Evolutionary conservation across 202 grass and related monocot genomes (phyloP), one percentile per base, ranked within the genome.

Genomic region (Elaeis oleifera): DNA sequence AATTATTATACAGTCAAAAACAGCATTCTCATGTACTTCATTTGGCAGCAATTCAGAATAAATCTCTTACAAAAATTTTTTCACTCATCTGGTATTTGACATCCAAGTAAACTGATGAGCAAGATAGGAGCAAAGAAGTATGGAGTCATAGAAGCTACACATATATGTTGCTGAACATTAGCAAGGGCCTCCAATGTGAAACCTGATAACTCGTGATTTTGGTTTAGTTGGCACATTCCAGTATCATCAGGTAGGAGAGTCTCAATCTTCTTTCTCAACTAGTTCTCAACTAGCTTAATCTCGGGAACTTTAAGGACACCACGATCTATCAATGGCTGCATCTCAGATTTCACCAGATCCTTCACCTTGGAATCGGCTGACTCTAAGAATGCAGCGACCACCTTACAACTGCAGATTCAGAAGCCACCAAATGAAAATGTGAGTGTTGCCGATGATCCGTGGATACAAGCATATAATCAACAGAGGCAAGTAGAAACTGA

Each of bases 321-420:
- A 49, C 55, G 14, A 67, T 92, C 79, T 59, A 92, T 53, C 59
- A 97, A 79, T 4, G 58, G 79, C 50, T 86, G 81, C 49, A 97
- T 69, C 64, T 92, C 80, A 5, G 72, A 49, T 73, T 78, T 89
- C 66, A 77, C 69, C 58, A 89, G 20, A 49, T 89, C 74, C 72
- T 15, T 83, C 13, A 88, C 73, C 49, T 77, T 53, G 19, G 68
- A 59, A 58, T 74, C 83, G 20, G 82, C 36, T 19, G 84, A 89
- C 80, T 97, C 84, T 49, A 92, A 68, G 73, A 84, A 97, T 16
- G 88, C 84, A 18, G 70, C 18, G 26, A 97, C 28, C 56, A 97
- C 80, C 74, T 97, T 97, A 7, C 82, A 84, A 71, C 94, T 92
- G 82, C 59, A 81, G 26, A 27, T 27, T 27, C 4, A 27, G 48